Evolutionary conservation across 257 asterid genomes (phyloP), one percentile per base, ranked within the genome.

Genomic region (Echium plantagineum): DNA sequence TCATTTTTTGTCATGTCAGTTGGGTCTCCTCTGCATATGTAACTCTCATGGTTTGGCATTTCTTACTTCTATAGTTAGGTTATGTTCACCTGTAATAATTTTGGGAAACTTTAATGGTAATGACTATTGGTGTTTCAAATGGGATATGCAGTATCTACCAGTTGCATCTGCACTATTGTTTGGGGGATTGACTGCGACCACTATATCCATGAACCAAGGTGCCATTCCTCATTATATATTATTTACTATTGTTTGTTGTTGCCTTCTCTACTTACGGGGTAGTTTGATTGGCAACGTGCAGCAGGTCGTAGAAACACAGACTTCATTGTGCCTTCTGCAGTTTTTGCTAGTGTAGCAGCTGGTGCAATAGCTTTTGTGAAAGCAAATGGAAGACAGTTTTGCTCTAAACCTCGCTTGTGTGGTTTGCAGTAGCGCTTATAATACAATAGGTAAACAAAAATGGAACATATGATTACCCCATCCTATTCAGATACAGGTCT

Each of bases 191-290:
- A 86, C 99, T 1, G 94, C 75, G 69, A 89, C 99, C 61, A 71
- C 94, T 60, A 83, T 93, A 61, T 86, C 99, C 59, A 57, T 93
- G 60, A 86, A 89, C 76, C 97, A 89, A 84, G 97, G 99, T 89
- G 72, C 49, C 28, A 15, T 16, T 55, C 21, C 46, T 42, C 46
- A 21, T 31, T 15, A 1, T 5, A 21, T 10, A 21, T 54, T 28
- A 9, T 60, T 30, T 62, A 31, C 52, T 16, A 17, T 47, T 47
- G 2, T 21, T 28, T 21, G 31, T 52, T 12, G 28, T 21, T 20
- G 32, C 28, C 48, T 68, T 28, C 52, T 52, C 17, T 47, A 7
- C 22, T 22, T 6, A 21, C 49, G 21, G 57, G 13, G 17, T 60
- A 24, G 47, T 55, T 68, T 47, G 28, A 5, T 16, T 52, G 17